Evolutionary conservation across 345 rosid species (phyloP), one percentile per base, ranked within the genome.

Genomic region (Geranium rotundifolium): DNA sequence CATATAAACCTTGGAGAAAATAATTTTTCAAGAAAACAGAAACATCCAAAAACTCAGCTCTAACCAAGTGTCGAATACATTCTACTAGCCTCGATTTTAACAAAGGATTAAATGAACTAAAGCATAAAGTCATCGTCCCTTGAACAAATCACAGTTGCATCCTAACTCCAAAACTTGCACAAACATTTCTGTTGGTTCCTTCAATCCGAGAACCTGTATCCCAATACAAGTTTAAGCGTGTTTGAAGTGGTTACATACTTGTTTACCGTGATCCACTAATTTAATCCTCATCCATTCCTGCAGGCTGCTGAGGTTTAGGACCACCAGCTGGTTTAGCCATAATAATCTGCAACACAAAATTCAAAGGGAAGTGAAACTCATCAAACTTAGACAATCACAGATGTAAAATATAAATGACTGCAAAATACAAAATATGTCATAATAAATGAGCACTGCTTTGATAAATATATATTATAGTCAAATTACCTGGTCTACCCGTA

Each of bases 251-350:
- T 7, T 10, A 37, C 7, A 37, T 5, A 37, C 46, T 37, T 37
- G 16, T 17, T 19, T 34, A 9, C 18, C 18, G 9, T 16, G 17
- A 18, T 29, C 54, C n/a, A 10, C 50, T 12, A 15, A 59, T 34
- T 68, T 84, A 82, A 67, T 87, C 90, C 63, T 85, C 95, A 56
- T 90, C 99, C 76, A 78, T 76, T 2, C 81, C 91, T 27, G 80
- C 83, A 17, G 96, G 81, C 39, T 72, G 83, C 34, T 82, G 91
- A 83, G 91, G 84, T 76, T 77, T 88, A 12, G 97, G 97, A 54
- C 96, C 99, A 72, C 87, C 96, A 0, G 97, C 99, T 71, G 87
- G 96, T 77, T 88, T 90, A 19, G 95, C 84, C 96, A 95, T 95
- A 68, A 85, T 85, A 67, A 95, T 90, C 99, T 95, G 85, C 77